Evolutionary conservation across 2,329 filamentous ascomycete species (phyloP).

Genomic region (Nemania abortiva): DNA sequence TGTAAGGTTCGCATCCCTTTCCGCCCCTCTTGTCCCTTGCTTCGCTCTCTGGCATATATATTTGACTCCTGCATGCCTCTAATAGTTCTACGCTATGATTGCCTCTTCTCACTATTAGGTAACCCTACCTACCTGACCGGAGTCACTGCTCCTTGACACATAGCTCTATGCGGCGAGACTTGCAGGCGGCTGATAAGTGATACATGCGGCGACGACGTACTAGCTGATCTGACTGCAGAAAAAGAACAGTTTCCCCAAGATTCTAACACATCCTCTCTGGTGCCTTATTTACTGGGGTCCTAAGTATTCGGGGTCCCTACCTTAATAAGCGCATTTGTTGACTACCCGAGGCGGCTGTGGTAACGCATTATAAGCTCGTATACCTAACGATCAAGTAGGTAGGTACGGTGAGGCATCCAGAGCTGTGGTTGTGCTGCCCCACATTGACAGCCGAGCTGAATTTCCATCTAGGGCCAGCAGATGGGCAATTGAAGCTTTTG

Average conservation of each 20-base stretch:
- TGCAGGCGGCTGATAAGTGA: neutral
- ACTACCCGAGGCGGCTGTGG: neutral
- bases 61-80: no score
- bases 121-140: neutral
- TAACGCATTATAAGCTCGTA: neutral
- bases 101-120: neutral
- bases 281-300: neutral
- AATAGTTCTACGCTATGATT: no score
- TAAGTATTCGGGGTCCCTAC: neutral
- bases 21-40: no score
- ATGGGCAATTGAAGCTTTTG: conserved; percentile 23
- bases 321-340: neutral
- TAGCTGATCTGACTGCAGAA: neutral
- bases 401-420: no score
- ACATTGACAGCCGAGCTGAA: conserved; percentile 25
- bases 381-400: no score
- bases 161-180: neutral
- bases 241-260: neutral
- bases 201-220: neutral
- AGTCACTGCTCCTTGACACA: neutral
- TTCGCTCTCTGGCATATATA: no score
- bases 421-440: conserved; percentile 22
- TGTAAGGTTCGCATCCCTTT: no score
- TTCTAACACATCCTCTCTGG: neutral
- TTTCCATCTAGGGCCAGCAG: conserved; percentile 25